Evolutionary conservation across 2,329 filamentous ascomycete species (phyloP), one percentile per base, ranked within the genome.

Genomic region (Pseudogymnoascus sp.): DNA sequence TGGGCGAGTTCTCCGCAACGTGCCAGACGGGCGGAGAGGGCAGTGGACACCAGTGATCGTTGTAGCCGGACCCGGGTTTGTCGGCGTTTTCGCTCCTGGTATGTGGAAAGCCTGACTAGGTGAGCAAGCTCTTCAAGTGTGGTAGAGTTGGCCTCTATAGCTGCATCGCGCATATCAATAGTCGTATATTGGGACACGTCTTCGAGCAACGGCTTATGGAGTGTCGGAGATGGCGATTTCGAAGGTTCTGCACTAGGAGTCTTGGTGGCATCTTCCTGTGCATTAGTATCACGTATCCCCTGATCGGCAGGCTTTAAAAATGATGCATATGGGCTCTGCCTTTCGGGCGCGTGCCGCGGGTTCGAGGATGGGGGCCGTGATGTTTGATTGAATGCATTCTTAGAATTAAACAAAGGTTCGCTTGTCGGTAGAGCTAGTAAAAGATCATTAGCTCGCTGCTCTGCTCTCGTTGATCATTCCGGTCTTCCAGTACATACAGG

Each of bases 11-110:
- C 88, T 67, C 89, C 88, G 70, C 87, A 90, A 68, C 89, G 84
- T 69, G 87, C 86, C 72, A 93, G 79, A 63, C 90, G 88, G 65
- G 88, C 85, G 67, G 87, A 90, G 64, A 92, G 79, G 40, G 89
- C 89, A 46, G 88, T 90, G 18, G 88, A 89, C 62, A 93, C 84
- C 66, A 93, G 79, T 72, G 84, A 89, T 71, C 88, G 82, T 73
- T 92, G 89, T 62, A 95, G 81, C 64, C 89, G 87, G 67, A 89
- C 80, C 68, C 90, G 83, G 53, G 87, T 89, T 72, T 88, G 87
- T 67, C 84, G 81, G 76, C 89, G 85, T 80, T 90, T 89, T 79
- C 89, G 88, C 80, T 91, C 88, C 76, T 93, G 90, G 74, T 92
- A 91, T 71, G 87, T 89, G 73, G 89, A 89, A 66, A 92, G 79